Evolutionary conservation across 345 rosid species (phyloP), one percentile per base, ranked within the genome.

Genomic region (Citrus australasica): DNA sequence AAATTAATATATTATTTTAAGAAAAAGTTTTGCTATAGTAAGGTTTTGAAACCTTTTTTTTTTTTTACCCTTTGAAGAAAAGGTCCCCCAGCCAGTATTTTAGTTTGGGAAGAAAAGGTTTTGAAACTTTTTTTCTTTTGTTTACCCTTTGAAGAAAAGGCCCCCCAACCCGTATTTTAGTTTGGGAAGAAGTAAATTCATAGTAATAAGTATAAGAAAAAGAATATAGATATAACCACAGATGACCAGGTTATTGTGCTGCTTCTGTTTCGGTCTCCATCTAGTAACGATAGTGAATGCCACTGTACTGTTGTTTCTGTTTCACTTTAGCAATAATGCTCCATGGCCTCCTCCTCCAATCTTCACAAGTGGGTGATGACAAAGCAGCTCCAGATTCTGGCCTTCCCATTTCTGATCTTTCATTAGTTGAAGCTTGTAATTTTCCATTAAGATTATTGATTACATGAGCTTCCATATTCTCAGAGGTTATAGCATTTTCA

Each of bases 391-490:
- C 48, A 9, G 14, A 7, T 28, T 66, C 27, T 0, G 7, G 75
- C 56, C 51, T 55, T 35, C 75, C 78, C 72, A 79, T 66, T 62
- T 83, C 86, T 81, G 79, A 60, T 60, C 79, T 67, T 42, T 82
- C 25, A 25, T 38, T 64, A 21, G 32, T 74, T 80, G 83, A 79
- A 42, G 79, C 79, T 25, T 25, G 48, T 35, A 70, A 67, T 67
- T 76, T 77, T 24, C 72, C 78, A 33, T 71, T 73, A 17, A 81
- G 85, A 62, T 74, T 78, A 61, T 58, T 48, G 33, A 42, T 28
- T 63, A 77, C 48, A 78, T 55, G 63, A 30, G 17, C 46, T 70
- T 56, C n/a, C 35, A 48, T 40, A 58, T 27, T 13, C 35, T 76
- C 67, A 69, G 19, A 40, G 46, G 56, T 53, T 53, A 53, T 11